Evolutionary conservation across 2,329 filamentous ascomycete genomes (phyloP).

Genomic region (Colletotrichum zoysiae): DNA sequence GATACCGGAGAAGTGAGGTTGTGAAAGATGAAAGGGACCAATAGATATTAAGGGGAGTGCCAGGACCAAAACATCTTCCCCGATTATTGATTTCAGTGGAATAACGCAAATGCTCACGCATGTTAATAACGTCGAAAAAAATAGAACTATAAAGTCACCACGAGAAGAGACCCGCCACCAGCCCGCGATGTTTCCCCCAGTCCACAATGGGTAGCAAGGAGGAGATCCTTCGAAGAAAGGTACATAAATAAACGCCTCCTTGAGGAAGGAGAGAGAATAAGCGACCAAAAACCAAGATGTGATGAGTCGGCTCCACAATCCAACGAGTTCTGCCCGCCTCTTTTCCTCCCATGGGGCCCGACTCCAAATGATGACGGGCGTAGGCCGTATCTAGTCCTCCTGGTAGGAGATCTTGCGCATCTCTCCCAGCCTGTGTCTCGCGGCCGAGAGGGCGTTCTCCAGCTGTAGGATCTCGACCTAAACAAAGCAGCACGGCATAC

Average conservation of each 20-base stretch:
- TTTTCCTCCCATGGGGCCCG: background rate
- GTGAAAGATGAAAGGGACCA: background rate
- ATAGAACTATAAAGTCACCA: background rate
- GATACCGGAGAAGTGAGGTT: background rate
- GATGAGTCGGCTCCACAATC: background rate
- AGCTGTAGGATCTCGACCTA: conserved; percentile 97
- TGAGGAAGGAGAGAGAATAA: background rate
- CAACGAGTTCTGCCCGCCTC: background rate
- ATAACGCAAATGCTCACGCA: background rate
- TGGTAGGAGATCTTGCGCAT: conserved; percentile 98
- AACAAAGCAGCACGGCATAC: background rate
- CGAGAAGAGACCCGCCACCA: background rate
- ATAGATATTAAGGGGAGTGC: background rate
- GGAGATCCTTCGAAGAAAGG: conserved; percentile 5
- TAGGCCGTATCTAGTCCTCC: conserved; percentile 67
- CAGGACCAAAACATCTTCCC: background rate
- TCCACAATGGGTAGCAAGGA: background rate
- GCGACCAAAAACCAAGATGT: background rate
- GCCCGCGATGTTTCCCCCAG: background rate
- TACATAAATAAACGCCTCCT: background rate
- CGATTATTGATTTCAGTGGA: background rate
- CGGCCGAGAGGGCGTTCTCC: conserved; percentile 85
- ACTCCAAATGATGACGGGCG: background rate
- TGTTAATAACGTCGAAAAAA: background rate
- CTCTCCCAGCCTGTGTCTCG: conserved; percentile 87